phyloP scores from a whole-genome alignment of 2,329 filamentous ascomycete genomes.

The Calcarisporium arbuscula region DNA sequence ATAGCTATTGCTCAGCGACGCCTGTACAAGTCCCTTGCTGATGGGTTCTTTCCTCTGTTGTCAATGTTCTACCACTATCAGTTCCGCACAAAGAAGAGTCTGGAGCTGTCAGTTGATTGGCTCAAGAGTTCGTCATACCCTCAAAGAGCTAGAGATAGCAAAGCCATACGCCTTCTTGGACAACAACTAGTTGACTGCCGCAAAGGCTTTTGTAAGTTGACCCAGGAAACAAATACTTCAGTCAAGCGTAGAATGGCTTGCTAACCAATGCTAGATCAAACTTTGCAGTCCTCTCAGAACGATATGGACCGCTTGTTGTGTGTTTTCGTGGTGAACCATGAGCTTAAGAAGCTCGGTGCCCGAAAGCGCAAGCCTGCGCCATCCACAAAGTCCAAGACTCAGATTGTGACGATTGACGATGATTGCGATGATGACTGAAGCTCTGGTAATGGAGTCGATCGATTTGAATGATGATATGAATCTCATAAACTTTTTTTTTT shows the following conservation, averaged over 20 bases:
- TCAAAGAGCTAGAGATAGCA: constrained; percentile 17
- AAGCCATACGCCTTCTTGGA: constrained; percentile 19
- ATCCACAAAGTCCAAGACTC: constrained; percentile 18
- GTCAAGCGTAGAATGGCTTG: no score
- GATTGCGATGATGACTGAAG: constrained; percentile 21
- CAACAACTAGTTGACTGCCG: constrained; percentile 27
- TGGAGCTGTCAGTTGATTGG: constrained; percentile 32
- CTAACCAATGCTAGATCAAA: constrained; percentile 23
- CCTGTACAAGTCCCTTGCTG: constrained; percentile 21
- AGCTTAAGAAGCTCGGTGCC: constrained; percentile 32
- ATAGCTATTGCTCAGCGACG: constrained; percentile 12
- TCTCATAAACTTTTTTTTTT: constrained; percentile 1
- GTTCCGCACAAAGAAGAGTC: constrained; percentile 33
- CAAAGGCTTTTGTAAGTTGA: constrained; percentile 28
- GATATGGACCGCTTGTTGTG: constrained; percentile 27
- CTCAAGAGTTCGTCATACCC: constrained; percentile 23
- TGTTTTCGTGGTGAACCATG: constrained; percentile 30
- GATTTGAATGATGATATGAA: background rate
- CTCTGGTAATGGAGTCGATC: background rate
- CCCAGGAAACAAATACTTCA: background rate
- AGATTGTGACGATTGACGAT: constrained; percentile 11
- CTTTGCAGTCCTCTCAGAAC: constrained; percentile 22
- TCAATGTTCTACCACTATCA: constrained; percentile 34
- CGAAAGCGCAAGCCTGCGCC: constrained; percentile 22
- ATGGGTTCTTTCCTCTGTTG: constrained; percentile 30